Conservation (phyloP, 306 rosid genomes). For the Lagenaria siceraria region DNA sequence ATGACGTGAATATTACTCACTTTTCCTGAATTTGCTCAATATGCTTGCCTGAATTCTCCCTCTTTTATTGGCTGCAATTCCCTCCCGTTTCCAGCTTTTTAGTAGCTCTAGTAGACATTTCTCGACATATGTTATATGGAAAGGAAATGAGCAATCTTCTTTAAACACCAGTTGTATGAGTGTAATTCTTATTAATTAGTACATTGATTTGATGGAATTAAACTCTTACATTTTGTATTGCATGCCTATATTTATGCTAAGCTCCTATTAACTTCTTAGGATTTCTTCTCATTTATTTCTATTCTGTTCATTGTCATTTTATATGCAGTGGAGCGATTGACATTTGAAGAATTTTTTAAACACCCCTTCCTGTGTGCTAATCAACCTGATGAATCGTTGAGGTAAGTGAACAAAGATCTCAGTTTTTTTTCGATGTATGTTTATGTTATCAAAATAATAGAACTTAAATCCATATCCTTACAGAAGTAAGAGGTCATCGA, state of each 20-base stretch:
- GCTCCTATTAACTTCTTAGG: neutral
- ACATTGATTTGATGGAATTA: neutral
- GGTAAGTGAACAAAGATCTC: conserved; percentile 33
- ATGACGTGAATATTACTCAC: neutral
- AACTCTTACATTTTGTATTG: neutral
- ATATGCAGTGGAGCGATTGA: conserved; percentile 79
- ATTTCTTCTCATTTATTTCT: conserved; percentile 1
- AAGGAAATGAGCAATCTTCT: neutral
- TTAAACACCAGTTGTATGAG: neutral
- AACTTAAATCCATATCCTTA: conserved; percentile 10
- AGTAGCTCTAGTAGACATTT: neutral
- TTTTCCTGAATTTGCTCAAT: neutral
- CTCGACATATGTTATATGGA: neutral
- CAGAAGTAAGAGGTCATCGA: conserved; percentile 46
- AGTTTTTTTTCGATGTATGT: conserved; percentile 8
- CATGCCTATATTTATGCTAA: neutral
- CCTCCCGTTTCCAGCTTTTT: neutral
- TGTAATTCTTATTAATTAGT: neutral
- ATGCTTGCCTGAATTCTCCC: neutral
- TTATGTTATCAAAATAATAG: conserved; percentile 13
- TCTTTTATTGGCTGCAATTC: neutral
- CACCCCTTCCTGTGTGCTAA: conserved; percentile 56
- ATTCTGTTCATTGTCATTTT: conserved; percentile 13
- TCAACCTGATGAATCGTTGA: conserved; percentile 38
- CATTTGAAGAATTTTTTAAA: conserved; percentile 88